Evolutionary conservation across 345 rosid species (phyloP).

Genomic region (Gossypium sturtianum): DNA sequence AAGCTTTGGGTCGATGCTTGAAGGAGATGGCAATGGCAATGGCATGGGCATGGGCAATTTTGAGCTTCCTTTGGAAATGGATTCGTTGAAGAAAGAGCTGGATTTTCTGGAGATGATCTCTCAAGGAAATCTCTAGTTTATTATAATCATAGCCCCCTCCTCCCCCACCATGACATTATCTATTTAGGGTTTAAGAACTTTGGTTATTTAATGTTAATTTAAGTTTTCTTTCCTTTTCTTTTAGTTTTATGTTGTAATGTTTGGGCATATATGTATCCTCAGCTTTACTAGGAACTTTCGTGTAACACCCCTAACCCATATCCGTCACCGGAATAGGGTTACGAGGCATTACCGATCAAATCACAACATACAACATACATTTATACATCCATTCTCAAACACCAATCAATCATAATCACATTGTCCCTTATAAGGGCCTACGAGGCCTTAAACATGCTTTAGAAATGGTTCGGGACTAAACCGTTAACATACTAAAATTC

Average conservation of each 20-base stretch:
- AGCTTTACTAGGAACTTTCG: background rate
- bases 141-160: background rate
- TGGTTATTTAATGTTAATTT: background rate
- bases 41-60: constrained; percentile 5
- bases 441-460: too few species aligned
- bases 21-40: constrained; percentile 12
- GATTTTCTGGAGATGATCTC: constrained; percentile 38
- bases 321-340: too few species aligned
- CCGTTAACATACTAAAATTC: too few species aligned
- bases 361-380: too few species aligned
- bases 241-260: background rate
- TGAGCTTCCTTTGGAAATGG: constrained; percentile 14
- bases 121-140: constrained; percentile 11
- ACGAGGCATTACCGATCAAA: too few species aligned
- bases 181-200: background rate
- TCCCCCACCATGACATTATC: background rate
- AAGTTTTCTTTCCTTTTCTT: background rate
- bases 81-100: constrained; percentile 22
- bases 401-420: too few species aligned
- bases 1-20: constrained; percentile 17
- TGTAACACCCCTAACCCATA: too few species aligned
- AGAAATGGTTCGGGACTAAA: too few species aligned
- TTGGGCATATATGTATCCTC: background rate
- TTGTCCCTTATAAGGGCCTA: too few species aligned
- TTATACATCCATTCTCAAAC: too few species aligned